Evolutionary conservation across 257 asterid genomes (phyloP), one percentile per base, ranked within the genome.

Genomic region (Solanum virginianum): DNA sequence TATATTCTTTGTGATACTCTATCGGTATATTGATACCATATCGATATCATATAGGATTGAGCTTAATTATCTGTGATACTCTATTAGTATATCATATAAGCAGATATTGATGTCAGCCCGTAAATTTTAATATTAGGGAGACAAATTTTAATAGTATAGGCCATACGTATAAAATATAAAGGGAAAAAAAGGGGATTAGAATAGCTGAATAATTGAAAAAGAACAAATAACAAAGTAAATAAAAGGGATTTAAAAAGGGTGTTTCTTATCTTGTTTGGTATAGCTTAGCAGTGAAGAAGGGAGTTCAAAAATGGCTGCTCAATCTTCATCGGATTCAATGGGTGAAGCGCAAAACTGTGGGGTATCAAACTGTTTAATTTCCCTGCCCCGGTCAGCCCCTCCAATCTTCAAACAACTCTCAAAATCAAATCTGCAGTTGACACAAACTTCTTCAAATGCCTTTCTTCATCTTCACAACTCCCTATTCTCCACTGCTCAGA

Each of bases 351-450:
- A 59, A 69, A 89, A 32, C 5, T 10, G 47, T 1, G 82, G 63
- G 8, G 8, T 62, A 45, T 84, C 94, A 24, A 88, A 88, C 77
- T 88, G 88, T 45, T 57, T 85, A 51, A 80, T 87, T 75, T 53
- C 86, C 62, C n/a, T 91, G 43, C 93, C 96, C 16, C 82, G 92
- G 29, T 85, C 92, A 53, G 77, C 86, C 11, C 90, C 90, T n/a
- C 82, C 92, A 55, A 82, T 91, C 90, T 85, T 77, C 89, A 88
- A 85, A 83, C 93, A 89, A 57, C 86, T 88, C 15, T 68, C 86
- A 2, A 88, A 69, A 86, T 89, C 94, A 84, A 89, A 84, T 68
- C 83, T 88, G 41, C 92, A 85, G 32, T 69, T 91, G 77, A 87
- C 88, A 43, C 62, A 65, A 72, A 22, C 57, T 65, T 83, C 95